phyloP scores from a whole-genome alignment of 1,139 yeast species.

The Diutina catenulata region DNA sequence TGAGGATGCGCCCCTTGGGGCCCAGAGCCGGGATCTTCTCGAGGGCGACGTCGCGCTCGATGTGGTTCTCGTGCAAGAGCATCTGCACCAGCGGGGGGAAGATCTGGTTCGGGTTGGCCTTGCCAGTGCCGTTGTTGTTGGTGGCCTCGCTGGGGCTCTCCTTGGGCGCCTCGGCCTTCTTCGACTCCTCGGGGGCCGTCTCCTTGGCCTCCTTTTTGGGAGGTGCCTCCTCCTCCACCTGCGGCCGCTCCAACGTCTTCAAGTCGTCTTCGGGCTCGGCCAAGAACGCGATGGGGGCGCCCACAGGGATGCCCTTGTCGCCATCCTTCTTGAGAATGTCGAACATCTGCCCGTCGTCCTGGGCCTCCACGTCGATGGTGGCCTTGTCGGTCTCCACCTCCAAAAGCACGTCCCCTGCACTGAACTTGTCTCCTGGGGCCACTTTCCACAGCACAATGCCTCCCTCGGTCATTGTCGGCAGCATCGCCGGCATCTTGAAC shows the following conservation, averaged over 20 bases:
- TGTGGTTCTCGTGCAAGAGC: constrained; percentile 47
- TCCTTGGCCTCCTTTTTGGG: not conserved
- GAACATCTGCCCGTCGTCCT: constrained; percentile 81
- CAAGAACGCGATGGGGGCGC: constrained; percentile 72
- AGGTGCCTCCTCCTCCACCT: constrained; percentile 9
- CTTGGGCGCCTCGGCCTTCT: constrained; percentile 13
- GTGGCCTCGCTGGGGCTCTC: constrained; percentile 1
- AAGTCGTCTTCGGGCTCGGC: constrained; percentile 88
- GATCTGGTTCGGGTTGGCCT: constrained; percentile 53
- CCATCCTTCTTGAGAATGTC: constrained; percentile 68
- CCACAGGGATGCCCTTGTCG: constrained; percentile 71
- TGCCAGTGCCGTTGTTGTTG: constrained; percentile 13
- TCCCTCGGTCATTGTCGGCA: constrained; percentile 97
- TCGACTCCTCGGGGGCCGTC: constrained; percentile 14
- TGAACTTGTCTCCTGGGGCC: constrained; percentile 66
- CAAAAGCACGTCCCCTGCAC: constrained; percentile 75
- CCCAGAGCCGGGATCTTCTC: constrained; percentile 74
- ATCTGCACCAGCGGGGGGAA: constrained; percentile 75
- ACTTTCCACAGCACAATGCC: constrained; percentile 93
- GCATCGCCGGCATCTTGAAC: constrained; percentile 95
- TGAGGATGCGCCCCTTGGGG: constrained; percentile 73
- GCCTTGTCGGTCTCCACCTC: constrained; percentile 95
- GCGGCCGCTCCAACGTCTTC: constrained; percentile 49
- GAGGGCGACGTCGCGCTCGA: constrained; percentile 60
- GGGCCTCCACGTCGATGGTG: constrained; percentile 86